phyloP scores from a whole-genome alignment of 106 monocot species.

The Apostasia shenzhenica region DNA sequence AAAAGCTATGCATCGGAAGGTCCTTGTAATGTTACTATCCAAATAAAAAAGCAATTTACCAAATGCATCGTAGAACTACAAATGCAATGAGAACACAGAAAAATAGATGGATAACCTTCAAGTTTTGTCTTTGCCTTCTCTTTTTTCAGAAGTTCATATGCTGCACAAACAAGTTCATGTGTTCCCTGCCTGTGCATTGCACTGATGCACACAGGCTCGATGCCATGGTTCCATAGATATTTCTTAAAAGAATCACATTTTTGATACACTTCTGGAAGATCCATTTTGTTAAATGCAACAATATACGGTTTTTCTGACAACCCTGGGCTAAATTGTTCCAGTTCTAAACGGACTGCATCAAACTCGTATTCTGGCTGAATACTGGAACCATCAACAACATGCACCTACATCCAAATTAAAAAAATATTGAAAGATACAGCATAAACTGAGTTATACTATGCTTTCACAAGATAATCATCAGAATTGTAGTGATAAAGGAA shows the following conservation, averaged over 20 bases:
- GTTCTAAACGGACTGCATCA: constrained; percentile 93
- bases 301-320: constrained; percentile 80
- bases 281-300: constrained; percentile 94
- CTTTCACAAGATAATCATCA: background rate
- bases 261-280: constrained; percentile 88
- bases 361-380: constrained; percentile 91
- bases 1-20: no score
- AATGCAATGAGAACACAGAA: background rate
- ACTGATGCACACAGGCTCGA: constrained; percentile 70
- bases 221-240: constrained; percentile 34
- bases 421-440: background rate
- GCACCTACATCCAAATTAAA: constrained; percentile 36
- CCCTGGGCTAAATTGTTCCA: constrained; percentile 88
- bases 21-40: background rate
- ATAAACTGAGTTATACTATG: background rate
- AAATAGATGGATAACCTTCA: constrained; percentile 41
- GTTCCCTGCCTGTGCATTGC: constrained; percentile 84
- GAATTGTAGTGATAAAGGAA: background rate
- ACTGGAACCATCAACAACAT: constrained; percentile 94
- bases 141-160: constrained; percentile 59
- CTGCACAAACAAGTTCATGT: constrained; percentile 58
- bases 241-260: constrained; percentile 72
- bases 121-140: constrained; percentile 42
- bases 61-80: background rate
- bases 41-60: background rate